Evolutionary conservation across 352 stramenopile species (phyloP), one percentile per base, ranked within the genome.

Genomic region (Phytophthora hibernalis): DNA sequence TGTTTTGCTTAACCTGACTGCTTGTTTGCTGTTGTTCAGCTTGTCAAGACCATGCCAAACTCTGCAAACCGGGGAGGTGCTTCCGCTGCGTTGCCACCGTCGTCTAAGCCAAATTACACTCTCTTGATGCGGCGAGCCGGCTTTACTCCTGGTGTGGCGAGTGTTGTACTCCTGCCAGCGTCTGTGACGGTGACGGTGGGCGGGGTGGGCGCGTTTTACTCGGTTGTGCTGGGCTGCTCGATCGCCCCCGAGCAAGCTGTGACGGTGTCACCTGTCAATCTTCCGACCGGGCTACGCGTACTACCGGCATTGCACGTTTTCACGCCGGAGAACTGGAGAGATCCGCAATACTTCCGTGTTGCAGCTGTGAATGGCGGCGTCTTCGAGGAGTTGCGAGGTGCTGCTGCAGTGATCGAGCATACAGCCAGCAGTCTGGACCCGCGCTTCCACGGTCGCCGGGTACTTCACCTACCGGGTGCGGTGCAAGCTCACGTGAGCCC

Each of bases 181-280:
- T 56, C 64, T 22, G 63, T 91, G 16, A 53, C 56, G 26, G 74
- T 89, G 43, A 86, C 64, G 0, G 72, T 89, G 7, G 73, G 75
- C 9, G 79, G 80, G 12, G 64, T 68, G 30, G 69, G 70, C 12
- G 80, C 80, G 6, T 89, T 89, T 48, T 91, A 91, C 63, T 82
- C 80, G 10, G 82, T 76, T 1, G 55, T 54, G 30, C 61, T 91
- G 20, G 76, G 77, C 24, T 81, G 70, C 10, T 71, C 67, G 7
- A 75, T 26, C 16, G 65, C 54, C n/a, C 80, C 80, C 7, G 61
- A 82, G 24, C 66, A 77, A 43, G 10, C 61, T 1, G 82, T 91
- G 28, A 88, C 82, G 5, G 51, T 91, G 28, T 72, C 70, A 1
- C 80, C 75, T 0, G 74, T 71, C 2, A 87, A 82, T 64, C 24